Evolutionary conservation across 2,329 filamentous ascomycete genomes (phyloP).

Genomic region (Ophiostoma himal-ulmi): DNA sequence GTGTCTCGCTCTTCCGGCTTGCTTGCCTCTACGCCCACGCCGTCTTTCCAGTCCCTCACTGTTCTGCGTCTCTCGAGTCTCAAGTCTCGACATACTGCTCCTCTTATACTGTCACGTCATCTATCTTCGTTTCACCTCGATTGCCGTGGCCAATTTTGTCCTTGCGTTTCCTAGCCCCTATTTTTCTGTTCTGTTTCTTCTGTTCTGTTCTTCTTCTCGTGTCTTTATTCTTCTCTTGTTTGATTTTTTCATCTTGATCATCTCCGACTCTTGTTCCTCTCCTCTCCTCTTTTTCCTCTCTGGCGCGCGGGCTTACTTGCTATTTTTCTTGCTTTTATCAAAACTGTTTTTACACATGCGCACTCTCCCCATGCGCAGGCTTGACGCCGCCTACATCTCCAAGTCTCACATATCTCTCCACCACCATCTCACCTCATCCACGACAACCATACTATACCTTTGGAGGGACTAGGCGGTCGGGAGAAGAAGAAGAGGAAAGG

Average conservation of each 20-base stretch:
- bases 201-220: neutral
- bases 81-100: neutral
- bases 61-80: neutral
- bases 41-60: neutral
- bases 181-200: neutral
- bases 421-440: neutral
- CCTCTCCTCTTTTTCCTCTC: neutral
- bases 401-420: neutral
- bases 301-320: constrained; percentile 9
- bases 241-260: neutral
- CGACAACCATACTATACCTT: neutral
- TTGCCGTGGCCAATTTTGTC: neutral
- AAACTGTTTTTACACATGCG: constrained; percentile 11
- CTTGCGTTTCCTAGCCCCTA: neutral
- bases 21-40: neutral
- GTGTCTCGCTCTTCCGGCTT: neutral
- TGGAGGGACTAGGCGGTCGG: constrained; percentile 1
- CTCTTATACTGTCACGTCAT: neutral
- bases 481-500: neutral
- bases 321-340: constrained; percentile 14
- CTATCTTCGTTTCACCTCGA: no score
- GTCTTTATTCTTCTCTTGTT: neutral
- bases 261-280: neutral
- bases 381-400: neutral
- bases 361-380: constrained; percentile 11